phyloP scores from a whole-genome alignment of 768 basidiomycete genomes.

The Melanogaster broomeanus region DNA sequence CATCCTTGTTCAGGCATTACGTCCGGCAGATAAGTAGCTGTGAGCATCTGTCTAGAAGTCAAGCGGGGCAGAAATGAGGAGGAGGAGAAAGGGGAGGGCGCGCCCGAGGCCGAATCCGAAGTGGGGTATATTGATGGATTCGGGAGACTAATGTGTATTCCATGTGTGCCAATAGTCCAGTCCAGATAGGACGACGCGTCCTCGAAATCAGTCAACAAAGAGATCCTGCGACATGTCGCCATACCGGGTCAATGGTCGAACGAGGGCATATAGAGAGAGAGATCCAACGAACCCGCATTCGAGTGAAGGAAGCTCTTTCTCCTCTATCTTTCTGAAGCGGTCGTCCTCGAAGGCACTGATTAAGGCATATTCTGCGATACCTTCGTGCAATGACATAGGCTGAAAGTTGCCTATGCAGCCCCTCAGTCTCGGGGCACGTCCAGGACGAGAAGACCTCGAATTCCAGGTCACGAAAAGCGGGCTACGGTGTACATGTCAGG shows the following conservation, averaged over 20 bases:
- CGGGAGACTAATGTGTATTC: constrained; percentile 86
- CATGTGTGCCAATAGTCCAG: constrained; percentile 92
- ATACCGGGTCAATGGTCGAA: neutral
- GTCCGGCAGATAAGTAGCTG: constrained; percentile 92
- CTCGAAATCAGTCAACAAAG: constrained; percentile 93
- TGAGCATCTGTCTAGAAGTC: constrained; percentile 60
- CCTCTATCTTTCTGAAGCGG: constrained; percentile 80
- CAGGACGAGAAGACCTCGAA: constrained; percentile 60
- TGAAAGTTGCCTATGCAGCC: constrained; percentile 97
- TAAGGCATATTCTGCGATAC: constrained; percentile 87
- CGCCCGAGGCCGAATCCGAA: constrained; percentile 52
- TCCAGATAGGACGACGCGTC: constrained; percentile 82
- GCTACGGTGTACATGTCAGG: constrained; percentile 21
- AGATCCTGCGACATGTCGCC: constrained; percentile 56
- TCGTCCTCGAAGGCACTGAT: constrained; percentile 88
- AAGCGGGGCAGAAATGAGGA: constrained; percentile 57
- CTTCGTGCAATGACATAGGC: constrained; percentile 68
- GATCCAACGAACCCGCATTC: constrained; percentile 77
- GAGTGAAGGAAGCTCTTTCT: constrained; percentile 73
- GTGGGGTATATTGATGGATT: constrained; percentile 65
- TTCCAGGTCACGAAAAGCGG: constrained; percentile 99
- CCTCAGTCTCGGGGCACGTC: constrained; percentile 64
- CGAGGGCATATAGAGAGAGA: neutral
- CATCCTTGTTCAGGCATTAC: constrained; percentile 93
- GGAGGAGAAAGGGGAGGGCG: constrained; percentile 74